Percentiles rank a stretch among this genome's conserved stretches.
Evolutionary conservation across 208 protist species (phyloP).

Genomic region (Phytomonas sp.): DNA sequence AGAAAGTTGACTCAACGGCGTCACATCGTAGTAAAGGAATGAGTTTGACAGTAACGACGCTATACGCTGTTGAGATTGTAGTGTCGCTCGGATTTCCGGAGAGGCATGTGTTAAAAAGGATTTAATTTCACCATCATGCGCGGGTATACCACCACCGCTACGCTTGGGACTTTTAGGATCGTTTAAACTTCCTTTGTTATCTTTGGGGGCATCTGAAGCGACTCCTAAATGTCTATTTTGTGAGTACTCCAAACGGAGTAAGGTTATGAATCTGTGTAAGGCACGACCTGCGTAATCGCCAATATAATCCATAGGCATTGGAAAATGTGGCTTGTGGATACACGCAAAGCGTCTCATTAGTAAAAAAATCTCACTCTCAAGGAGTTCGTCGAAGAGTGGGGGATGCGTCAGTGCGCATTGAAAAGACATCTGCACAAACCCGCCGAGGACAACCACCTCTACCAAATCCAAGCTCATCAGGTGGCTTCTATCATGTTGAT

Average conservation of each 20-base stretch:
- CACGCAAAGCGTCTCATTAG: background rate
- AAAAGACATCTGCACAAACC: background rate
- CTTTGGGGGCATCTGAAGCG: background rate
- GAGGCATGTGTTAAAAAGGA: background rate
- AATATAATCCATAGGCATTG: background rate
- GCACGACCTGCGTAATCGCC: background rate
- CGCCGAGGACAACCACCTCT: background rate
- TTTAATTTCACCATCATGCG: background rate
- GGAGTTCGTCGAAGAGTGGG: background rate
- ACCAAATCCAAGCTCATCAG: background rate
- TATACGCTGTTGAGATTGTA: background rate
- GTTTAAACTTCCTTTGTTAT: background rate
- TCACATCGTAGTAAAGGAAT: background rate
- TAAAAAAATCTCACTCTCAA: background rate
- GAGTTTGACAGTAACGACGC: background rate
- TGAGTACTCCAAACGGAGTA: background rate
- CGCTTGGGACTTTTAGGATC: background rate
- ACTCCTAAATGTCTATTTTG: background rate
- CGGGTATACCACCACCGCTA: background rate
- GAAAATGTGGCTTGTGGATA: background rate
- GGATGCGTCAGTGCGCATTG: background rate
- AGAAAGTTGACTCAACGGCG: background rate
- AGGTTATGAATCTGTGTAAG: background rate
- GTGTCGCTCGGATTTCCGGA: background rate
- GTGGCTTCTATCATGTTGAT: background rate